Percentiles rank a stretch among this genome's conserved stretches.
phyloP scores from a whole-genome alignment of 108 stramenopile genomes.

The Skeletonema menzelii region DNA sequence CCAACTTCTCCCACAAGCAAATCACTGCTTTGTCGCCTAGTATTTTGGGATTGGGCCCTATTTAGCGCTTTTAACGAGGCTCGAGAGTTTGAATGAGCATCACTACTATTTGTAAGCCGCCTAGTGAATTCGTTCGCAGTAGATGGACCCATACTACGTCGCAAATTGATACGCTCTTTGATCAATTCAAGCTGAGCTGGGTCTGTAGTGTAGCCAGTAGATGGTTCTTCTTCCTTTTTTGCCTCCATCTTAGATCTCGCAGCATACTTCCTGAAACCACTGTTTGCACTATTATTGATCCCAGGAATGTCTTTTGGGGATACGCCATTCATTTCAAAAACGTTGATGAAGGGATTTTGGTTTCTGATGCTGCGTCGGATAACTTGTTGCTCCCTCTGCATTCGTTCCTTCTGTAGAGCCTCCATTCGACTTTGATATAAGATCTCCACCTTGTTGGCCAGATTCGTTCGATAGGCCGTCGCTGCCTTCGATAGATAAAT shows the following conservation, averaged over 20 bases:
- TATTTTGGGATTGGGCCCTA: neutral
- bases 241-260: neutral
- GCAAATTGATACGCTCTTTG: slow-evolving; percentile 16
- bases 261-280: neutral
- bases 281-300: neutral
- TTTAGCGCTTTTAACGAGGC: neutral
- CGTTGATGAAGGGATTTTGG: slow-evolving; percentile 27
- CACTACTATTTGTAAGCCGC: neutral
- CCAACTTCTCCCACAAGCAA: slow-evolving; percentile 13
- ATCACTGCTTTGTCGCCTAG: slow-evolving; percentile 5
- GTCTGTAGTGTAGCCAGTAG: neutral
- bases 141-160: slow-evolving; percentile 11
- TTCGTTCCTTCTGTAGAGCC: slow-evolving; percentile 1
- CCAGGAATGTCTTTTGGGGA: slow-evolving; percentile 15
- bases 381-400: slow-evolving; percentile 6
- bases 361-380: neutral
- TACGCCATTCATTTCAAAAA: slow-evolving; percentile 17
- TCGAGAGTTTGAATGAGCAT: neutral
- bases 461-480: slow-evolving; percentile 7
- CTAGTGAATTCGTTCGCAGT: neutral
- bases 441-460: slow-evolving; percentile 18
- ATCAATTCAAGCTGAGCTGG: slow-evolving; percentile 6
- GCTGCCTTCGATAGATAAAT: slow-evolving; percentile 33
- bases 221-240: neutral
- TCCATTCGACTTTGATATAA: neutral